phyloP scores from a whole-genome alignment of 495 filamentous ascomycete genomes.

The Talaromyces nanjingensis region DNA sequence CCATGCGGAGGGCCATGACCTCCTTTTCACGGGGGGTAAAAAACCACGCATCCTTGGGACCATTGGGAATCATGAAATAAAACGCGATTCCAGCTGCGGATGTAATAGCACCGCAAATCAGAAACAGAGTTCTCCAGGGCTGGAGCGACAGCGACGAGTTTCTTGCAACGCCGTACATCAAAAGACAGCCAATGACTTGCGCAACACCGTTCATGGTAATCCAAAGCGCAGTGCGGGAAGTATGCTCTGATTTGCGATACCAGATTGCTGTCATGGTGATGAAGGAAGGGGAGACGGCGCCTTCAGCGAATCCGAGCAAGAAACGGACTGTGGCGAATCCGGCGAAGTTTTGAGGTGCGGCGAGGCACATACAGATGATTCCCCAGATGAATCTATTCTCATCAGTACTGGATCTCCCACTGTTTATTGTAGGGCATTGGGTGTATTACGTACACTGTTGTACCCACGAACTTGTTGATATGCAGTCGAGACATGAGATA shows the following conservation, averaged over 20 bases:
- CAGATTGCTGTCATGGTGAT: slow-evolving; percentile 25
- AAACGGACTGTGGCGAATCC: slow-evolving; percentile 41
- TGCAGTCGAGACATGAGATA: slow-evolving; percentile 52
- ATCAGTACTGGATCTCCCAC: slow-evolving; percentile 6
- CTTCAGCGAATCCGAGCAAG: slow-evolving; percentile 46
- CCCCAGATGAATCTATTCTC: slow-evolving; percentile 32
- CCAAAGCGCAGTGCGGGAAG: slow-evolving; percentile 42
- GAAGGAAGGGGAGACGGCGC: slow-evolving; percentile 26
- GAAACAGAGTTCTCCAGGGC: slow-evolving; percentile 42
- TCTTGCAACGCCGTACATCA: slow-evolving; percentile 50
- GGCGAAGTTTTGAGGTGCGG: slow-evolving; percentile 37
- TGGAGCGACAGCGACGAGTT: slow-evolving; percentile 25
- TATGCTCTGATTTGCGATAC: slow-evolving; percentile 43
- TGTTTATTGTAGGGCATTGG: background rate
- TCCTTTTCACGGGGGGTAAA: slow-evolving; percentile 45
- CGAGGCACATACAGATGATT: slow-evolving; percentile 43
- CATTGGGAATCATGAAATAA: slow-evolving; percentile 49
- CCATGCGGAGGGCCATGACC: slow-evolving; percentile 47
- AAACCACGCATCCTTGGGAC: slow-evolving; percentile 53
- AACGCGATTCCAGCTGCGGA: slow-evolving; percentile 42
- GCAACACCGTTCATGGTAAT: slow-evolving; percentile 50
- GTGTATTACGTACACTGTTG: slow-evolving; percentile 15
- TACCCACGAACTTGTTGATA: slow-evolving; percentile 28
- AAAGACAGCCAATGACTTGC: slow-evolving; percentile 44
- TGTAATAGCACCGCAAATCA: slow-evolving; percentile 46